Evolutionary conservation across 225 moss, liverwort and hornwort genomes (phyloP).

Genomic region (Physcomitrium patens): DNA sequence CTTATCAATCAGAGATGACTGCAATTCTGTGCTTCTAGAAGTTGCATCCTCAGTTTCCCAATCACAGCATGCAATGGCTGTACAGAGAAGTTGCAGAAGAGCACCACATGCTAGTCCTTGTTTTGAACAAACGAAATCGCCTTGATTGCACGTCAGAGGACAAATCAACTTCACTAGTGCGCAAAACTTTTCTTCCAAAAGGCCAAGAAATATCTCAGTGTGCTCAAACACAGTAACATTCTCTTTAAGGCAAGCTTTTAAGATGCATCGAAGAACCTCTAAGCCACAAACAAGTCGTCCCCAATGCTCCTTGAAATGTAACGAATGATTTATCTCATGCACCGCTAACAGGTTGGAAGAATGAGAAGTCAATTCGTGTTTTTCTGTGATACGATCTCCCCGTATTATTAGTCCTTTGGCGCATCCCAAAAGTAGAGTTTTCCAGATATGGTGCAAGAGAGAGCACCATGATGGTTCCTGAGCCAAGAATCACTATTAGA

Average conservation of each 20-base stretch:
- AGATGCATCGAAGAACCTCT: slow-evolving; percentile 48
- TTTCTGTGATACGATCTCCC: slow-evolving; percentile 12
- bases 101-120: slow-evolving; percentile 48
- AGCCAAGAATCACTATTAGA: slow-evolving; percentile 19
- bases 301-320: slow-evolving; percentile 20
- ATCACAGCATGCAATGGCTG: slow-evolving; percentile 32
- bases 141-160: slow-evolving; percentile 24
- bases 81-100: slow-evolving; percentile 49
- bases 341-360: neutral
- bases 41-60: slow-evolving; percentile 21
- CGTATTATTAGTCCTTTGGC: slow-evolving; percentile 10
- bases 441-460: slow-evolving; percentile 44
- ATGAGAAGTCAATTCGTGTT: slow-evolving; percentile 7
- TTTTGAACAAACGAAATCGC: slow-evolving; percentile 34
- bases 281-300: slow-evolving; percentile 40
- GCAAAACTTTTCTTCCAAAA: slow-evolving; percentile 39
- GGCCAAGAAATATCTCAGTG: slow-evolving; percentile 33
- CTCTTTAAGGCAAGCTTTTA: slow-evolving; percentile 39
- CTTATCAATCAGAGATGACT: slow-evolving; percentile 41
- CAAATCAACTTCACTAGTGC: slow-evolving; percentile 29
- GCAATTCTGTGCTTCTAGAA: slow-evolving; percentile 19
- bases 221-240: slow-evolving; percentile 22
- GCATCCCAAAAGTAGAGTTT: slow-evolving; percentile 27
- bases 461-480: slow-evolving; percentile 49
- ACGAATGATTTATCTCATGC: slow-evolving; percentile 12